These are phyloP conservation scores for Rhododendron ovatum DNA, from an alignment of 148 eudicot species.

Conservation along the genomic window DNA sequence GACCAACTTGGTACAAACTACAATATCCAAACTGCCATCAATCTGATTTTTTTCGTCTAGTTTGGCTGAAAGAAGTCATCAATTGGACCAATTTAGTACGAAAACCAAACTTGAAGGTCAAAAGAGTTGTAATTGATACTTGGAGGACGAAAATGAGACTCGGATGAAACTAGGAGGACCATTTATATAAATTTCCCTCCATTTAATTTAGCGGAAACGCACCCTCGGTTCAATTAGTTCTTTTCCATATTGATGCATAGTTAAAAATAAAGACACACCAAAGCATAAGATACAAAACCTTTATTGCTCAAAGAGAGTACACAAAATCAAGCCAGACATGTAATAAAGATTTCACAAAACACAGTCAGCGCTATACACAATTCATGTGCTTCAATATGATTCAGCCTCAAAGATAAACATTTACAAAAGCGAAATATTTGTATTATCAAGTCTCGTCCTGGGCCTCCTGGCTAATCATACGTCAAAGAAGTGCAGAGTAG, in stretches of 20 bases:
- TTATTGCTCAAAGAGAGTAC: not conserved
- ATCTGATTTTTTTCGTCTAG: too few relatives aligned
- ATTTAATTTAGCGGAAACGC: not conserved
- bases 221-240: not conserved
- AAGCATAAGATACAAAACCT: not conserved
- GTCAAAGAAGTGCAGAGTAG: conserved; percentile 29
- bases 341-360: conserved; percentile 6
- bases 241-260: not conserved
- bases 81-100: too few relatives aligned
- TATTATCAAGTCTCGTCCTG: conserved; percentile 13
- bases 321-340: not conserved
- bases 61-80: too few relatives aligned
- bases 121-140: too few relatives aligned
- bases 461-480: conserved; percentile 8
- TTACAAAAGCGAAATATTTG: conserved; percentile 5
- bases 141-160: too few relatives aligned
- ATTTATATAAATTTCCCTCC: too few relatives aligned
- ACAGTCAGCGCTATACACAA: not conserved
- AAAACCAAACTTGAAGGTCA: too few relatives aligned
- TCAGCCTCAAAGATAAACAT: not conserved
- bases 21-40: too few relatives aligned
- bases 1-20: too few relatives aligned
- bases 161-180: too few relatives aligned
- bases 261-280: not conserved
- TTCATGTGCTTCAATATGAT: conserved; percentile 1